phyloP scores from a whole-genome alignment of 2,329 filamentous ascomycete genomes.

The Chaetothyriales sp. region DNA sequence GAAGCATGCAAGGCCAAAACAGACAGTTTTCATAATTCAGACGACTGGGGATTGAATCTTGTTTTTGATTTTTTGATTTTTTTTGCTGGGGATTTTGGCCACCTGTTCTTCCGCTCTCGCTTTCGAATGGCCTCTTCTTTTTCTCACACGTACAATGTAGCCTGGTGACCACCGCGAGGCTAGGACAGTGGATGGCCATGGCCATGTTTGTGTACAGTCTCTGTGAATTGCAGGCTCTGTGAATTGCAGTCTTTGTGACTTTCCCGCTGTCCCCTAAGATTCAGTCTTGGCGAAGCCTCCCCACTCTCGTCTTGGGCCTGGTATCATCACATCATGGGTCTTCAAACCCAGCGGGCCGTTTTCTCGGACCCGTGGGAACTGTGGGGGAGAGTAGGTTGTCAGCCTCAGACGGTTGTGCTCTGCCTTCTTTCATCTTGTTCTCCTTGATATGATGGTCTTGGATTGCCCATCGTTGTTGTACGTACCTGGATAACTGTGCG shows the following conservation, averaged over 20 bases:
- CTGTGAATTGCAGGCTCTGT: no score
- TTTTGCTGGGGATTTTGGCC: not conserved
- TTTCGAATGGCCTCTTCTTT: not conserved
- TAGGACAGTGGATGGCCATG: no score
- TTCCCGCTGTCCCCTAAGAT: no score
- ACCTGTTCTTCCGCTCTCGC: not conserved
- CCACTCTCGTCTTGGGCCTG: not conserved
- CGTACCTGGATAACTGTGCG: constrained; percentile 86
- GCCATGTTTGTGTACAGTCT: no score
- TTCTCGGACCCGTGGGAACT: constrained; percentile 35
- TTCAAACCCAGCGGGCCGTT: constrained; percentile 34
- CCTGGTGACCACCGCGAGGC: no score
- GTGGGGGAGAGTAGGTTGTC: constrained; percentile 2
- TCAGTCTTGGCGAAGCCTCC: no score
- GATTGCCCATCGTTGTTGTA: constrained; percentile 17
- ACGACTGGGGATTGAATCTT: not conserved
- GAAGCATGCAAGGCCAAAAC: no score
- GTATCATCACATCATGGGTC: constrained; percentile 19
- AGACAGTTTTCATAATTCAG: not conserved
- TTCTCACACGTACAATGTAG: no score
- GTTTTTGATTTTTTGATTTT: not conserved
- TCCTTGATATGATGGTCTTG: not conserved
- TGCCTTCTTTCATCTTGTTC: not conserved
- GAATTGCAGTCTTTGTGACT: no score
- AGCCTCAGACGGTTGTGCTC: constrained; percentile 1